phyloP scores from a whole-genome alignment of 129 eudicot genomes.

The Flaveria brownii region DNA sequence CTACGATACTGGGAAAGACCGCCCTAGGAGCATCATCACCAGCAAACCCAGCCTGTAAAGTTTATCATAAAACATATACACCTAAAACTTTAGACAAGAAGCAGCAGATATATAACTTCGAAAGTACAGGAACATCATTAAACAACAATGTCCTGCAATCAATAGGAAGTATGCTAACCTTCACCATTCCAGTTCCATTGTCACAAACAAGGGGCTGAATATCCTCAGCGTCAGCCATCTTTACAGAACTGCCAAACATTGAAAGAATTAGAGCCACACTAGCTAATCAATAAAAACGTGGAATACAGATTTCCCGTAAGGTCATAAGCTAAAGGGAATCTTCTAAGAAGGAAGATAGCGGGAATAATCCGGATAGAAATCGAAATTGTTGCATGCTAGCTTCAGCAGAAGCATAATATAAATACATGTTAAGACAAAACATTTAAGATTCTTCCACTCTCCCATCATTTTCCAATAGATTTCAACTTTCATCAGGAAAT shows the following conservation, averaged over 20 bases:
- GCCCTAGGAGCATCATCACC: conserved; percentile 84
- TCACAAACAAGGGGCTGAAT: conserved; percentile 52
- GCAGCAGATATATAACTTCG: background rate
- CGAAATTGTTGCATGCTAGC: no score
- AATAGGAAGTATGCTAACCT: conserved; percentile 33
- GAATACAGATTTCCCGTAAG: no score
- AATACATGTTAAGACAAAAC: background rate
- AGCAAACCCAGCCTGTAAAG: conserved; percentile 65
- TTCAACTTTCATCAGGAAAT: conserved; percentile 3
- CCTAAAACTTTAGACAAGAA: background rate
- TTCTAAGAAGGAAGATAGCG: no score
- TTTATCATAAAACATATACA: background rate
- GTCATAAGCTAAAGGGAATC: no score
- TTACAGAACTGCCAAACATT: conserved; percentile 28
- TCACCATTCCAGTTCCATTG: conserved; percentile 70
- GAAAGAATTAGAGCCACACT: no score
- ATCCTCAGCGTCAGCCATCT: conserved; percentile 43
- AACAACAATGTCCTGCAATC: background rate
- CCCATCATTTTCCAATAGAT: background rate
- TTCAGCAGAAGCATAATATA: conserved; percentile 6
- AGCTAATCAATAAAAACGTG: no score
- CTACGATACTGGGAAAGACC: conserved; percentile 68
- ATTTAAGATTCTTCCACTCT: background rate
- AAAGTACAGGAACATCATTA: background rate
- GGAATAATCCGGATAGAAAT: no score